phyloP scores from a whole-genome alignment of 2,329 filamentous ascomycete genomes.

The Lasiodiplodia gonubiensis region DNA sequence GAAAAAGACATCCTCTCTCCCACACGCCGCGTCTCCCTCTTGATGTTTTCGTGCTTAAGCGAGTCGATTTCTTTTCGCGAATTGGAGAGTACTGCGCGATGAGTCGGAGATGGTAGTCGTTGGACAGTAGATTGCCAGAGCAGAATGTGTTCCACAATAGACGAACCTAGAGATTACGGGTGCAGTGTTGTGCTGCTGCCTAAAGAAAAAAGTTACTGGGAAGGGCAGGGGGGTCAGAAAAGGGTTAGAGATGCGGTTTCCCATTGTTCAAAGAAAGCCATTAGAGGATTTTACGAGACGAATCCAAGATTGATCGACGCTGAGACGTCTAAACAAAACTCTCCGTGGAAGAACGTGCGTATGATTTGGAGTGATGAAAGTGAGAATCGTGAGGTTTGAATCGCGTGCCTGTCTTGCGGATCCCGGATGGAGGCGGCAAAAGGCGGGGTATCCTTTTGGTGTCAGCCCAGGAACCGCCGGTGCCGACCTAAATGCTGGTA shows the following conservation, averaged over 20 bases:
- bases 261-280: background rate
- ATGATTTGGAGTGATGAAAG: too few species aligned
- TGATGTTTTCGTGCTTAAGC: background rate
- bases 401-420: background rate
- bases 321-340: background rate
- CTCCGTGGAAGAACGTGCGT: background rate
- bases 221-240: background rate
- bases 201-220: background rate
- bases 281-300: conserved; percentile 4
- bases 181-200: background rate
- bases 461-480: background rate
- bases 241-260: background rate
- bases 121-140: background rate
- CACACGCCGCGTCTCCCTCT: background rate
- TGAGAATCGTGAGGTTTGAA: background rate
- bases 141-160: background rate
- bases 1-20: background rate
- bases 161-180: conserved; percentile 4
- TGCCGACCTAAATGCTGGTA: background rate
- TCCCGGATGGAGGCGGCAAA: conserved; percentile 16
- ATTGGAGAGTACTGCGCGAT: background rate
- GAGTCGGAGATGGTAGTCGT: background rate
- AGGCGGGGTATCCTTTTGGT: background rate
- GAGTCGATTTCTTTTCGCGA: background rate
- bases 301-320: background rate